Percentiles rank a stretch among this genome's conserved stretches.
Evolutionary conservation across 108 stramenopile species (phyloP).

Genomic region (Skeletonema costatum): DNA sequence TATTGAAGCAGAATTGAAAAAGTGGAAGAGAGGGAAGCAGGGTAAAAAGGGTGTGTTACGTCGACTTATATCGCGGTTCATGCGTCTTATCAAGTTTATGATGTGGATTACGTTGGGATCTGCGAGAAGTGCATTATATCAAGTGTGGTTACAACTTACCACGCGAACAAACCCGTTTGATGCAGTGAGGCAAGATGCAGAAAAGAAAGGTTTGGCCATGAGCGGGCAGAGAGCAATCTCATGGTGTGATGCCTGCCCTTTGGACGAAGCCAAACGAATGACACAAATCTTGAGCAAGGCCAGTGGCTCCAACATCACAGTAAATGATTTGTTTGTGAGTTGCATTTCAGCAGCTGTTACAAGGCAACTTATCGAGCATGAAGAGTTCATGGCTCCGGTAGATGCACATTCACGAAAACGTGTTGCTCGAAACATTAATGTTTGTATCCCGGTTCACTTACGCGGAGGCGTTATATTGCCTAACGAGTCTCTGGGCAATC

Average conservation of each 20-base stretch:
- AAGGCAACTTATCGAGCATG: constrained; percentile 64
- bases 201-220: constrained; percentile 20
- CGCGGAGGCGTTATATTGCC: constrained; percentile 75
- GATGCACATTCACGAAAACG: constrained; percentile 14
- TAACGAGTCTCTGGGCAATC: constrained; percentile 80
- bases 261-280: constrained; percentile 77
- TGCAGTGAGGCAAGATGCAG: constrained; percentile 32
- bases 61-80: constrained; percentile 21
- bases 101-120: constrained; percentile 61
- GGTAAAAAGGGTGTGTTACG: constrained; percentile 25
- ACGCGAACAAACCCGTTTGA: constrained; percentile 63
- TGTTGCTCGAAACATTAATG: constrained; percentile 49
- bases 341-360: constrained; percentile 72
- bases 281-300: constrained; percentile 35
- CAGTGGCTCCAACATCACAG: constrained; percentile 51
- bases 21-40: constrained; percentile 30
- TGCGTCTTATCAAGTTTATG: constrained; percentile 50
- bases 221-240: constrained; percentile 57
- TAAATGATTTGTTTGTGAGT: constrained; percentile 86
- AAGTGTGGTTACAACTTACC: constrained; percentile 48
- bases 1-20: constrained; percentile 47
- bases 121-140: constrained; percentile 59
- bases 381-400: constrained; percentile 26
- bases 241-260: constrained; percentile 67
- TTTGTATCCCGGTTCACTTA: constrained; percentile 84